Evolutionary conservation across 2,329 filamentous ascomycete species (phyloP).

Genomic region (Nigrospora oryzae): DNA sequence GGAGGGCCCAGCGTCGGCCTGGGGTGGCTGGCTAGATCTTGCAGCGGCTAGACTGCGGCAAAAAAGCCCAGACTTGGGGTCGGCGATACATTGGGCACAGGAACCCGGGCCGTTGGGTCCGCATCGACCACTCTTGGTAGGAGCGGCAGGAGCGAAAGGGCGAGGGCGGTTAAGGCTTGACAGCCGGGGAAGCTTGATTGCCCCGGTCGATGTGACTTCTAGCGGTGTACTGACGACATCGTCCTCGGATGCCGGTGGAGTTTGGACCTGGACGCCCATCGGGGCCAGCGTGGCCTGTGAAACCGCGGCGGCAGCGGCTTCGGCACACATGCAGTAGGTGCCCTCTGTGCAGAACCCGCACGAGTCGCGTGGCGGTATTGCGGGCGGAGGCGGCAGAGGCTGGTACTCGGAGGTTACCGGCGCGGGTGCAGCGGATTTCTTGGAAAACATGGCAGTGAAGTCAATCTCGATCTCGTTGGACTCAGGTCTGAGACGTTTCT

Average conservation of each 20-base stretch:
- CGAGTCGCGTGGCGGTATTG: conserved; percentile 49
- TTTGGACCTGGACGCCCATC: conserved; percentile 41
- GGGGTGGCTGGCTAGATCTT: not conserved
- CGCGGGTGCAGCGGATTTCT: conserved; percentile 31
- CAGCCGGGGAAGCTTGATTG: conserved; percentile 49
- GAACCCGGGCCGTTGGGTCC: conserved; percentile 67
- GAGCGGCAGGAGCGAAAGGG: conserved; percentile 13
- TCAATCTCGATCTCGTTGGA: conserved; percentile 56
- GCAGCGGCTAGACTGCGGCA: conserved; percentile 68
- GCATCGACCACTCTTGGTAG: conserved; percentile 30
- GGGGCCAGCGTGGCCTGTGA: conserved; percentile 29
- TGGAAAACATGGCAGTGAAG: conserved; percentile 59
- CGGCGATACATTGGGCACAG: conserved; percentile 68
- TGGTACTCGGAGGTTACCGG: conserved; percentile 16
- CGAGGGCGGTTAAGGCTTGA: conserved; percentile 17
- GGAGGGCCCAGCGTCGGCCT: not conserved
- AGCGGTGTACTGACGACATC: conserved; percentile 48
- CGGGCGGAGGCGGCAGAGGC: conserved; percentile 17
- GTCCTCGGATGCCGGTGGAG: conserved; percentile 52
- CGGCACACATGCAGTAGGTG: conserved; percentile 75
- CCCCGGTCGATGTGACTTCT: conserved; percentile 51
- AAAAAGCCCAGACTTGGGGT: conserved; percentile 75
- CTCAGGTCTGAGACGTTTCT: conserved; percentile 49
- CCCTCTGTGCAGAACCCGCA: conserved; percentile 81
- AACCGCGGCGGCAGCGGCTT: conserved; percentile 27